phyloP scores from a whole-genome alignment of 2,329 filamentous ascomycete genomes.

The Colletotrichum australisinense region DNA sequence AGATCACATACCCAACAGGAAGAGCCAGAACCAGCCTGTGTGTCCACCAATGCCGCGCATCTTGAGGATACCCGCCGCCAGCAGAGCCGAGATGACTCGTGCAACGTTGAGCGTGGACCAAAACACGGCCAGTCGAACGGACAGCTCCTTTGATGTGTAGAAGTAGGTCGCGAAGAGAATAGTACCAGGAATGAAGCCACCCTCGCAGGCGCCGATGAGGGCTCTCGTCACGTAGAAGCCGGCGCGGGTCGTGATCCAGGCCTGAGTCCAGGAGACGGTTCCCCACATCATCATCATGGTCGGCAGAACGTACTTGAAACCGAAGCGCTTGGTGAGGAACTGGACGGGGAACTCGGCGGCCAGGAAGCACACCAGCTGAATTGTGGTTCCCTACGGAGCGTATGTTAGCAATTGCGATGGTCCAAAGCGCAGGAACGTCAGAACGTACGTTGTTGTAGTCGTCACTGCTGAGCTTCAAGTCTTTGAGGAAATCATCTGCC shows the following conservation, averaged over 20 bases:
- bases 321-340: slow-evolving; percentile 66
- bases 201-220: slow-evolving; percentile 55
- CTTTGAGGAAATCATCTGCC: slow-evolving; percentile 70
- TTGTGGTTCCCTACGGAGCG: slow-evolving; percentile 57
- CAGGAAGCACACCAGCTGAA: slow-evolving; percentile 66
- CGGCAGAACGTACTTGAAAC: slow-evolving; percentile 45
- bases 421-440: neutral
- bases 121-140: slow-evolving; percentile 73
- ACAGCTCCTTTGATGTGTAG: slow-evolving; percentile 42
- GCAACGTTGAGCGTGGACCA: slow-evolving; percentile 66
- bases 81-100: slow-evolving; percentile 58
- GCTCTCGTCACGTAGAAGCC: slow-evolving; percentile 53
- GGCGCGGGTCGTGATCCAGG: slow-evolving; percentile 49
- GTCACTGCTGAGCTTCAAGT: slow-evolving; percentile 58
- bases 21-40: slow-evolving; percentile 68
- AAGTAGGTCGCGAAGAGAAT: slow-evolving; percentile 64
- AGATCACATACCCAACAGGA: slow-evolving; percentile 43
- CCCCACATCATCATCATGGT: slow-evolving; percentile 40
- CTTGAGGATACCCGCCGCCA: slow-evolving; percentile 59
- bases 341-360: slow-evolving; percentile 71
- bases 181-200: slow-evolving; percentile 57
- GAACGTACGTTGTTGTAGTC: slow-evolving; percentile 64
- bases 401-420: slow-evolving; percentile 1
- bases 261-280: slow-evolving; percentile 34
- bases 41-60: slow-evolving; percentile 60